Conservation (phyloP, 2,329 filamentous ascomycete species). For the Arachnopeziza araneosa region DNA sequence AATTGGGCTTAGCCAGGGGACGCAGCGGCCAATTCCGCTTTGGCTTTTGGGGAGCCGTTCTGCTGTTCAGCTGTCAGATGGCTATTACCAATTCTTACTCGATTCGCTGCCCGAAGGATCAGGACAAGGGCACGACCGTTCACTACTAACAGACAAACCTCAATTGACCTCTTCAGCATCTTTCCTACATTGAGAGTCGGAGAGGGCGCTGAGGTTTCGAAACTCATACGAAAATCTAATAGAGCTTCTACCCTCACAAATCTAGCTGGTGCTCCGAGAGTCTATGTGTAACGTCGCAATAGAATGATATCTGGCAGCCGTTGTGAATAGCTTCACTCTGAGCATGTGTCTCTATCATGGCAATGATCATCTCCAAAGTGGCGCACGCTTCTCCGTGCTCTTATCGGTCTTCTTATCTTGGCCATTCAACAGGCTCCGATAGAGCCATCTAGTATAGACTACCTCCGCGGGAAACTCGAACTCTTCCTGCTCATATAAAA, state of each 20-base stretch:
- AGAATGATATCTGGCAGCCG: background rate
- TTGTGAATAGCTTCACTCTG: background rate
- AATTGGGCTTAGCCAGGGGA: background rate
- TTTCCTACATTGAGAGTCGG: no score
- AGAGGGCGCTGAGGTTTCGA: no score
- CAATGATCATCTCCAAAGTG: background rate
- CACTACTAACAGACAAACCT: no score
- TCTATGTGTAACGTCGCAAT: no score
- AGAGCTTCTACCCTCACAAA: background rate
- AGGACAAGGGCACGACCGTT: no score
- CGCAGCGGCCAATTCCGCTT: background rate
- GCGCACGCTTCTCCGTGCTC: background rate
- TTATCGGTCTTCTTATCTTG: background rate
- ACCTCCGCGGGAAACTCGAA: background rate
- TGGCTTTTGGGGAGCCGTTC: background rate
- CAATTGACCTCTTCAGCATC: no score
- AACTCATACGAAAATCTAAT: no score
- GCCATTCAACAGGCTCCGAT: constrained; percentile 4
- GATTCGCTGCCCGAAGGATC: no score
- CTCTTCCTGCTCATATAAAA: background rate
- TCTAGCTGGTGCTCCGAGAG: background rate
- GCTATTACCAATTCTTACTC: no score
- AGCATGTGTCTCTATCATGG: background rate
- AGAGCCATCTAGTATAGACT: background rate
- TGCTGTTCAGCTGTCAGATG: background rate